Conservation (phyloP, 2,329 filamentous ascomycete genomes). For the Trichoderma endophyticum region DNA sequence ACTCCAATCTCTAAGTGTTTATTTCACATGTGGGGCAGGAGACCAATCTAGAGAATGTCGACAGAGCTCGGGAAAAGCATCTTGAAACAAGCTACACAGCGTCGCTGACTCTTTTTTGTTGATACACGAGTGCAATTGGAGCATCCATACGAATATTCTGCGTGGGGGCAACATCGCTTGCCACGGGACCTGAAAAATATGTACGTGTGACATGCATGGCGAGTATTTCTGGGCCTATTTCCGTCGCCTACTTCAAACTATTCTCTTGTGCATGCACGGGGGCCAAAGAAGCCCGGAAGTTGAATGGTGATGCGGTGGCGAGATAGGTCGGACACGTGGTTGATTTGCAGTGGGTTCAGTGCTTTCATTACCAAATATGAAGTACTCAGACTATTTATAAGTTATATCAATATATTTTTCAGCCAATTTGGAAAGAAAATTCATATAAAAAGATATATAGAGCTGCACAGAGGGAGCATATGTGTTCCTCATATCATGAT, state of each 20-base stretch:
- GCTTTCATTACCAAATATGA: neutral
- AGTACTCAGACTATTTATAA: neutral
- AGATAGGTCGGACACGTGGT: neutral
- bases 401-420: neutral
- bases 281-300: neutral
- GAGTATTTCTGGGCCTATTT: neutral
- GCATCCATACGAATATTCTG: neutral
- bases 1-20: neutral
- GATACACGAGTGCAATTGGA: neutral
- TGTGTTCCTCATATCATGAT: neutral
- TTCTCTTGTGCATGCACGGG: neutral
- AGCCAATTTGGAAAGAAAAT: accelerated
- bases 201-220: neutral
- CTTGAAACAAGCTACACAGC: neutral
- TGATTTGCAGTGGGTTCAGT: neutral
- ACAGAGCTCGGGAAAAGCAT: neutral
- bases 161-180: neutral
- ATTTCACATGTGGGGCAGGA: neutral
- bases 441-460: neutral
- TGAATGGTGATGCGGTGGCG: neutral
- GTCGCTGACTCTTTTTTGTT: neutral
- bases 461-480: neutral
- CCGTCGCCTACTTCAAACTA: neutral
- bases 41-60: neutral
- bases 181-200: neutral